Conservation (phyloP, 768 basidiomycete genomes). For the Collybia mongolica region DNA sequence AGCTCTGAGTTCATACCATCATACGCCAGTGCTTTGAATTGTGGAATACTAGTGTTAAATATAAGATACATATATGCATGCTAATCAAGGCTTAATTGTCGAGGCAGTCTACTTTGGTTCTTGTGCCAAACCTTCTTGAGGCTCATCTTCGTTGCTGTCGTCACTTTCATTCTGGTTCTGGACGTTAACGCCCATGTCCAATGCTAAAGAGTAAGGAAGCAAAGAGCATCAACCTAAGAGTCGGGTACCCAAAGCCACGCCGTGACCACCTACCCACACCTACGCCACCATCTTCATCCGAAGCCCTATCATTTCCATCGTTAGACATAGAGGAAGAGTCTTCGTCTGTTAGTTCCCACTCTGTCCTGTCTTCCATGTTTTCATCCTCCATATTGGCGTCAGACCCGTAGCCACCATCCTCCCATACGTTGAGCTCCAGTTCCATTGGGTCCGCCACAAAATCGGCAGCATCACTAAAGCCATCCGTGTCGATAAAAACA, state of each 20-base stretch:
- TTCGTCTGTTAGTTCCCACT: constrained; percentile 43
- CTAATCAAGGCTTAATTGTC: too few relatives aligned
- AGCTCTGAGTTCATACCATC: constrained; percentile 16
- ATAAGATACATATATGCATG: neutral
- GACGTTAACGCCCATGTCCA: constrained; percentile 19
- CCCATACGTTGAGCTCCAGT: constrained; percentile 18
- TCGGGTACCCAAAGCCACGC: neutral
- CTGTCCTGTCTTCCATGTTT: constrained; percentile 26
- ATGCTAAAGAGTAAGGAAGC: constrained; percentile 17
- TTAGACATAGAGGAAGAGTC: constrained; percentile 30
- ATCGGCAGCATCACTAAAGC: constrained; percentile 34
- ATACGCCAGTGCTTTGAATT: constrained; percentile 9
- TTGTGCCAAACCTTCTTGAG: constrained; percentile 9
- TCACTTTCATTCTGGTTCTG: constrained; percentile 20
- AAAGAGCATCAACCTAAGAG: constrained; percentile 14
- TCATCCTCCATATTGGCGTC: constrained; percentile 19
- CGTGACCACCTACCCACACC: constrained; percentile 1
- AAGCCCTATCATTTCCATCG: constrained; percentile 13
- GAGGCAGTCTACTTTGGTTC: constrained; percentile 12
- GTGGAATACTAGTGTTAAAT: constrained; percentile 5
- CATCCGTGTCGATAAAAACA: constrained; percentile 42
- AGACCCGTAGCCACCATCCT: constrained; percentile 11
- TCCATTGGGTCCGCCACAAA: constrained; percentile 42
- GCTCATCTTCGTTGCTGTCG: constrained; percentile 13
- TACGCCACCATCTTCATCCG: constrained; percentile 4